phyloP scores from a whole-genome alignment of 108 stramenopile species.

The Parietichytrium sp. region DNA sequence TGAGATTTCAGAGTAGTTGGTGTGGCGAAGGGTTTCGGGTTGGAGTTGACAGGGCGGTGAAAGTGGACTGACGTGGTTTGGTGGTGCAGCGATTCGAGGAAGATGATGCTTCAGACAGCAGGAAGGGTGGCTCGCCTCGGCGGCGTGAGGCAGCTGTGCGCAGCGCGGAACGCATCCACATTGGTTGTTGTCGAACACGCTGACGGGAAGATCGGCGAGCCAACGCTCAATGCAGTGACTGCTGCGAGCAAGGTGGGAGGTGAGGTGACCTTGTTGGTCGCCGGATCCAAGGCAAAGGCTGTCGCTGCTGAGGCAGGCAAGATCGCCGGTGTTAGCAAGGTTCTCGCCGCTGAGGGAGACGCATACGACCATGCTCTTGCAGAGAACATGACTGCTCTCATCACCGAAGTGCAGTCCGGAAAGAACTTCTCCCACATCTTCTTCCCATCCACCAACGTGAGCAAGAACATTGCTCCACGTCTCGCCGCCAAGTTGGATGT shows the following conservation, averaged over 20 bases:
- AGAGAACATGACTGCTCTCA: slow-evolving; percentile 51
- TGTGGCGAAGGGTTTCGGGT: too few species aligned
- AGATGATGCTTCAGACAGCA: too few species aligned
- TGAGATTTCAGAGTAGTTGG: too few species aligned
- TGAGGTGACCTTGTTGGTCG: slow-evolving; percentile 40
- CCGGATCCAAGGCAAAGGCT: slow-evolving; percentile 1
- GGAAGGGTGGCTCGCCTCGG: too few species aligned
- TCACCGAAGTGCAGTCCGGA: slow-evolving; percentile 52
- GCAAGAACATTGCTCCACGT: slow-evolving; percentile 87
- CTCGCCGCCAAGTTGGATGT: slow-evolving; percentile 85
- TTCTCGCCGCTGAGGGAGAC: slow-evolving; percentile 25
- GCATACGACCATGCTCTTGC: slow-evolving; percentile 39
- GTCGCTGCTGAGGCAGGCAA: slow-evolving; percentile 35
- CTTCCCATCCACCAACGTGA: slow-evolving; percentile 77
- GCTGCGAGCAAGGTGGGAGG: slow-evolving; percentile 43
- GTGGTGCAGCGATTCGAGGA: too few species aligned
- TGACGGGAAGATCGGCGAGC: slow-evolving; percentile 1
- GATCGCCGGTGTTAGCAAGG: slow-evolving; percentile 34
- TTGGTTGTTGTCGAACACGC: slow-evolving; percentile 51
- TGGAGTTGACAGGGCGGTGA: too few species aligned
- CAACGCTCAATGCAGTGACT: slow-evolving; percentile 47
- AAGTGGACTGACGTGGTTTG: too few species aligned
- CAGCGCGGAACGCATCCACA: slow-evolving; percentile 44
- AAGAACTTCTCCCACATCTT: slow-evolving; percentile 71
- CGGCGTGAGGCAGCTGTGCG: too few species aligned